These are phyloP conservation scores for Pichia inconspicua DNA, from an alignment of 1,139 yeast genomes.

Conservation along the genomic window DNA sequence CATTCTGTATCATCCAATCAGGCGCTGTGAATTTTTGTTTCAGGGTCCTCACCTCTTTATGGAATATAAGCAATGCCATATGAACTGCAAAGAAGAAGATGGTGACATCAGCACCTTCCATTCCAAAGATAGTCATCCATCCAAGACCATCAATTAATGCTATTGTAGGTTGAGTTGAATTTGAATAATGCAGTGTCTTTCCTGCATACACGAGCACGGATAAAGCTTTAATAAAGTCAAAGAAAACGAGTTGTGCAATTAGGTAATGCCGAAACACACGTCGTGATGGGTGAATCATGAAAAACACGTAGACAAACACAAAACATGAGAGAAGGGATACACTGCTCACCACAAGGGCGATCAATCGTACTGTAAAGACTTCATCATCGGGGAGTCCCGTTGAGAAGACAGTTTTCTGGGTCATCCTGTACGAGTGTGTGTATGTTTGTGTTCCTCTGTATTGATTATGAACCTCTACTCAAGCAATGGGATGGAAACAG, in stretches of 20 bases:
- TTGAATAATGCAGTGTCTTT: neutral
- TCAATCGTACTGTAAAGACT: slow-evolving; percentile 27
- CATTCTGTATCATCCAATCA: neutral
- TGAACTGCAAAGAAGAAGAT: slow-evolving; percentile 79
- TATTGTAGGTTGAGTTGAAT: neutral
- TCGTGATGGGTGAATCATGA: slow-evolving; percentile 55
- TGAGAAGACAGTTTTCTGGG: neutral
- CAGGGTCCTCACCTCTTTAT: slow-evolving; percentile 11
- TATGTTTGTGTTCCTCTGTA: neutral
- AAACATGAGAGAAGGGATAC: slow-evolving; percentile 51
- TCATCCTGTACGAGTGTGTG: neutral
- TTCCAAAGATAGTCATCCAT: slow-evolving; percentile 73
- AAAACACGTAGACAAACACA: slow-evolving; percentile 44
- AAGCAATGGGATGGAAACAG: too few relatives aligned
- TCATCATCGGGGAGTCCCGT: neutral
- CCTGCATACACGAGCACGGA: slow-evolving; percentile 36
- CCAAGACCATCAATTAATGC: slow-evolving; percentile 52
- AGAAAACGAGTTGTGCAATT: slow-evolving; percentile 56
- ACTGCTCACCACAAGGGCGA: slow-evolving; percentile 52
- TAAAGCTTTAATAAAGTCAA: slow-evolving; percentile 69
- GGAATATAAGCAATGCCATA: slow-evolving; percentile 66
- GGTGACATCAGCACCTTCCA: slow-evolving; percentile 85
- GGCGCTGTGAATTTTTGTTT: neutral
- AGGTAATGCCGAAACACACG: slow-evolving; percentile 66
- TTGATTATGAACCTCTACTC: neutral